A percentile compares a stretch with the other conserved stretches of the same genome.
phyloP scores from a whole-genome alignment of 768 basidiomycete genomes.

The Lanmaoa pseudosensibilis region DNA sequence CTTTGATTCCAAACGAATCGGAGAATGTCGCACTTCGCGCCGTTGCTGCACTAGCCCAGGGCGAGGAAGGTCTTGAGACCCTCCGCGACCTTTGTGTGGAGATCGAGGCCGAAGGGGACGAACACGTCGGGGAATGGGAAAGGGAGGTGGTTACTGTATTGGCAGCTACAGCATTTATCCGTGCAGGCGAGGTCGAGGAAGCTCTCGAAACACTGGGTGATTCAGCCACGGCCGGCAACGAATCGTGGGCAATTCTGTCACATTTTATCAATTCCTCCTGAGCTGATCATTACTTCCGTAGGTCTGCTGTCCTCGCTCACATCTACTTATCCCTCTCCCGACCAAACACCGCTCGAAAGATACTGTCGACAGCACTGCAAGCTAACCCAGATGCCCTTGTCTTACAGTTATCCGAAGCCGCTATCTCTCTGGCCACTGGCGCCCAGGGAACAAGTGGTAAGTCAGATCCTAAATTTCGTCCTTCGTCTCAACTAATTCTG shows the following conservation, averaged over 20 bases:
- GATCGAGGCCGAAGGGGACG: constrained; percentile 72
- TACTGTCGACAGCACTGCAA: constrained; percentile 78
- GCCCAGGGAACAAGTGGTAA: constrained; percentile 56
- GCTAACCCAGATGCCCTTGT: constrained; percentile 90
- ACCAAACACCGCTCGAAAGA: constrained; percentile 81
- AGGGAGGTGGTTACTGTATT: constrained; percentile 74
- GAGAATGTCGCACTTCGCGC: constrained; percentile 73
- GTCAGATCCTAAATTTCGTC: constrained; percentile 29
- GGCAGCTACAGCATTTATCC: constrained; percentile 84
- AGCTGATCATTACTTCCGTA: constrained; percentile 29
- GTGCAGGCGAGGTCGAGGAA: constrained; percentile 86
- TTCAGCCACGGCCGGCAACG: constrained; percentile 71
- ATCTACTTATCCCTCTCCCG: constrained; percentile 91
- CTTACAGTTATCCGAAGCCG: constrained; percentile 86
- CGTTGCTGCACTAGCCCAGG: constrained; percentile 66
- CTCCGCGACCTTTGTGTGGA: constrained; percentile 85
- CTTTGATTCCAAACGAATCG: constrained; percentile 54
- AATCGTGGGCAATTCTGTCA: constrained; percentile 61
- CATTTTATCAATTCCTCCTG: neutral
- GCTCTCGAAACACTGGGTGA: constrained; percentile 84
- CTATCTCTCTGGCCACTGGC: constrained; percentile 71
- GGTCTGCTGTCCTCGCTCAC: constrained; percentile 80
- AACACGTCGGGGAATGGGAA: constrained; percentile 63
- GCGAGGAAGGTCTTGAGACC: constrained; percentile 69
- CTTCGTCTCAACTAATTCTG: neutral